A percentile compares a stretch with the other conserved stretches of the same genome.
Evolutionary conservation across 345 rosid species (phyloP).

Genomic region (Streptanthus diversifolius): DNA sequence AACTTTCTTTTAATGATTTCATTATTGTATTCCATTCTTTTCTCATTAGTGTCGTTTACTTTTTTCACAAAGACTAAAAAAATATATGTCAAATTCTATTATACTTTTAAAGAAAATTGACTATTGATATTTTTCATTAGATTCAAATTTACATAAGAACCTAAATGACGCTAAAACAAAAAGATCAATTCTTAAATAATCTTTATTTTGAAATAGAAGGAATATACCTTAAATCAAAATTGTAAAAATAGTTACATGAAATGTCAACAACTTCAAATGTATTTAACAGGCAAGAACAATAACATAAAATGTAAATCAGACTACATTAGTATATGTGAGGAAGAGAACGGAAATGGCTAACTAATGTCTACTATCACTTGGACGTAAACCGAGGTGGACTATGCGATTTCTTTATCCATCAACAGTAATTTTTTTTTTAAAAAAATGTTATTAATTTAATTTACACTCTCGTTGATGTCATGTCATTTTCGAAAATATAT

Average conservation of each 20-base stretch:
- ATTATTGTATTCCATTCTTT: no score
- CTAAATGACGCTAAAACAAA: no score
- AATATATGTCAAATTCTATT: no score
- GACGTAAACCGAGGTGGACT: slow-evolving; percentile 30
- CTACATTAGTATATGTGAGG: neutral
- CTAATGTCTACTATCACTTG: neutral
- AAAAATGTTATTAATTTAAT: neutral
- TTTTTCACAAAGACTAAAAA: no score
- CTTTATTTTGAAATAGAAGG: no score
- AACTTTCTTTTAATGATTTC: slow-evolving; percentile 17
- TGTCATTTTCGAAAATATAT: slow-evolving; percentile 19
- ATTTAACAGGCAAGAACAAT: slow-evolving; percentile 1
- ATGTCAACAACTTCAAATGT: slow-evolving; percentile 7
- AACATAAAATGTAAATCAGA: neutral
- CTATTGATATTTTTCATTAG: no score
- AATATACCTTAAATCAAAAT: neutral
- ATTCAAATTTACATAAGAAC: no score
- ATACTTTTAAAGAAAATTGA: no score
- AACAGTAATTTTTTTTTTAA: neutral
- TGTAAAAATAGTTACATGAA: neutral
- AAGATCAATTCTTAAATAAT: no score
- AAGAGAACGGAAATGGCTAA: neutral
- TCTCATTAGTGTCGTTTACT: no score
- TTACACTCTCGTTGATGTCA: slow-evolving; percentile 9
- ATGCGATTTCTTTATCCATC: slow-evolving; percentile 1